Evolutionary conservation across 441 rosid species (phyloP).

Genomic region (Bocquillonia castaneifolia): DNA sequence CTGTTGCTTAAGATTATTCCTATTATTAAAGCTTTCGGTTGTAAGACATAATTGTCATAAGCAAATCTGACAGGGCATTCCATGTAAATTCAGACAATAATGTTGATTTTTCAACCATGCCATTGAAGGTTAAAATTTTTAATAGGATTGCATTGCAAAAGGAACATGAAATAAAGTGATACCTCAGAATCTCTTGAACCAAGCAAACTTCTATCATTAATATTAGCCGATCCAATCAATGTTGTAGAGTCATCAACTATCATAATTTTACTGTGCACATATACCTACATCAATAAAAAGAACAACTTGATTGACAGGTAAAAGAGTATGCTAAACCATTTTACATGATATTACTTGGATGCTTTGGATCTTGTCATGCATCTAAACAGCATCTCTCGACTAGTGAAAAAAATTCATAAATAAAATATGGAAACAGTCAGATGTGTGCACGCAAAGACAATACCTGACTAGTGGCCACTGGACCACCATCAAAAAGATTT

Average conservation of each 20-base stretch:
- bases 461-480: constrained; percentile 94
- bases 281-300: constrained; percentile 49
- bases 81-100: background rate
- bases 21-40: background rate
- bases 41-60: background rate
- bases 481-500: constrained; percentile 79
- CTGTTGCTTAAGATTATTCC: background rate
- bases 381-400: constrained; percentile 4
- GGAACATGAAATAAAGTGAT: constrained; percentile 17
- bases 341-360: constrained; percentile 2
- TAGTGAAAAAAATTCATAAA: background rate
- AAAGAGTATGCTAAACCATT: constrained; percentile 1
- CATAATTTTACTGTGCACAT: constrained; percentile 97
- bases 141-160: background rate
- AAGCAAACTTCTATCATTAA: constrained; percentile 93
- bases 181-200: constrained; percentile 99
- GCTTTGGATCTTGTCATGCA: background rate
- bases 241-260: constrained; percentile 71
- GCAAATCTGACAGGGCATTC: background rate
- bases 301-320: background rate
- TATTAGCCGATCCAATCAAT: constrained; percentile 91
- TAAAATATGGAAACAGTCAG: background rate
- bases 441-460: constrained; percentile 12
- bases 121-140: background rate
- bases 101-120: background rate